phyloP scores from a whole-genome alignment of 169 alveolate species.

The Plasmodium sp. region DNA sequence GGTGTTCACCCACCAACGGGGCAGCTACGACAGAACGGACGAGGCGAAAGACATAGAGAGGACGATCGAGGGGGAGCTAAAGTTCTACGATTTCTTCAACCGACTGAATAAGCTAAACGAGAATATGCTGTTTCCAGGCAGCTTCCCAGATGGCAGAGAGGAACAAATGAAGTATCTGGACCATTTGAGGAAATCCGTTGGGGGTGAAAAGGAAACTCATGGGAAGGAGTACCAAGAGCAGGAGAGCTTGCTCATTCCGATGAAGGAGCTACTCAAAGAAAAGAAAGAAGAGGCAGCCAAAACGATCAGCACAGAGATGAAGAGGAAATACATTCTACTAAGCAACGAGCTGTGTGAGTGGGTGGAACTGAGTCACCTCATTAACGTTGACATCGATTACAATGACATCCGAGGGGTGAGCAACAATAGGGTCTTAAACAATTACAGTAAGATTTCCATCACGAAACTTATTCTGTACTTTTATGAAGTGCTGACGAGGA shows the following conservation, averaged over 20 bases:
- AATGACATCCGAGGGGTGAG: constrained; percentile 19
- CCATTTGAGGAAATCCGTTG: neutral
- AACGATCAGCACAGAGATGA: constrained; percentile 13
- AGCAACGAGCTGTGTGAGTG: constrained; percentile 75
- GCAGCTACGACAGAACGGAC: neutral
- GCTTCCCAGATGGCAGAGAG: constrained; percentile 2
- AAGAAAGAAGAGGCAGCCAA: constrained; percentile 47
- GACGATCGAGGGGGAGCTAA: constrained; percentile 29
- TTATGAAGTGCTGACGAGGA: constrained; percentile 58
- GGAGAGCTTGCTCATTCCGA: neutral
- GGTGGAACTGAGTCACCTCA: constrained; percentile 48
- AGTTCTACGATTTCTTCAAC: constrained; percentile 43
- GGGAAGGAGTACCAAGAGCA: neutral
- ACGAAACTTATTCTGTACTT: constrained; percentile 69
- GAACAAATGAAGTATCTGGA: constrained; percentile 44
- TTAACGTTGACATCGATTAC: constrained; percentile 61
- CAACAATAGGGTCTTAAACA: constrained; percentile 20
- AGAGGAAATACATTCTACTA: constrained; percentile 29
- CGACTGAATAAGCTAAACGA: constrained; percentile 38
- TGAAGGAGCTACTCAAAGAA: constrained; percentile 11
- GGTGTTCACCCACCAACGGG: neutral
- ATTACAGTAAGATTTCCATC: constrained; percentile 59
- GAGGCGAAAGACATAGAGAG: constrained; percentile 28
- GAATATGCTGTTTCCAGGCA: constrained; percentile 13
- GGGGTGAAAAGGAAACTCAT: neutral